Conservation (phyloP, 2,329 filamentous ascomycete genomes). For the Sclerotinia spermophila region DNA sequence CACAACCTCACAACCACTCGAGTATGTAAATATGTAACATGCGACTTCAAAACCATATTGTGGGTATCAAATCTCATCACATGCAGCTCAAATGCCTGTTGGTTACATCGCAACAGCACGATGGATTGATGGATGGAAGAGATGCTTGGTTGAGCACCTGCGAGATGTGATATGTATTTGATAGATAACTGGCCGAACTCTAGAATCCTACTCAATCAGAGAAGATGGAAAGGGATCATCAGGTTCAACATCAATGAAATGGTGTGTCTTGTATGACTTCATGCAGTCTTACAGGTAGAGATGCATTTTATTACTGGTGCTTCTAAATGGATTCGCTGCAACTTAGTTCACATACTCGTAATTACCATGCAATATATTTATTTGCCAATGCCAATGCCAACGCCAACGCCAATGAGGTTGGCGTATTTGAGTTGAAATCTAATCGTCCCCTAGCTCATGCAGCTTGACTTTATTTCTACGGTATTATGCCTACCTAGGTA, state of each 20-base stretch:
- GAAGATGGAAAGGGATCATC: background rate
- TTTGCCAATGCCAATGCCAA: background rate
- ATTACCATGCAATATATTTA: no score
- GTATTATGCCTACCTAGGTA: no score
- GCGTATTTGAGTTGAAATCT: background rate
- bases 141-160: background rate
- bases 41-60: background rate
- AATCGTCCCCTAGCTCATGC: background rate
- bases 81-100: background rate
- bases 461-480: constrained; percentile 3
- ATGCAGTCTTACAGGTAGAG: background rate
- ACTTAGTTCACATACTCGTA: no score
- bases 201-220: background rate
- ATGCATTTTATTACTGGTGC: background rate
- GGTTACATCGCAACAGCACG: background rate
- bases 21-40: background rate
- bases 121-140: background rate
- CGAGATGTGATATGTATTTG: background rate
- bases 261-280: background rate
- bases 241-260: background rate
- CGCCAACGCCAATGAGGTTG: background rate
- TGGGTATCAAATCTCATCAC: background rate
- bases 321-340: background rate
- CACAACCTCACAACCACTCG: background rate
- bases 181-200: background rate